Conservation (phyloP, 805 yeast genomes). For the Spathaspora boniae region DNA sequence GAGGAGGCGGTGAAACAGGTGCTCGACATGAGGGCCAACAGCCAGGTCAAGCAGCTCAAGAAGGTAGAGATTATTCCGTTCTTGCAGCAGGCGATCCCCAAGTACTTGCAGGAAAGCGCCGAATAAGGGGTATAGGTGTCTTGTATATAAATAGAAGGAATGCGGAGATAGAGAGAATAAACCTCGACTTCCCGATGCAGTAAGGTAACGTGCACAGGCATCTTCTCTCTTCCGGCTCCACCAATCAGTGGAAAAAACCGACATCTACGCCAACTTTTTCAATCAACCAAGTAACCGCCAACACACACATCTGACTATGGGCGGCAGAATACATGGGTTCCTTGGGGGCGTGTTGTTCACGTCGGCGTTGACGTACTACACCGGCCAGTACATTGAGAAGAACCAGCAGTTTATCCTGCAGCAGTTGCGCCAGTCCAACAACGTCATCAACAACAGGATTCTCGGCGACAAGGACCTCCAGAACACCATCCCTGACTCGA, state of each 20-base stretch:
- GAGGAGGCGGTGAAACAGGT: conserved; percentile 46
- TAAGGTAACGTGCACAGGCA: not conserved
- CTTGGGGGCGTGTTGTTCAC: conserved; percentile 56
- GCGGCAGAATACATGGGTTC: conserved; percentile 44
- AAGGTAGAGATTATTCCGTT: conserved; percentile 40
- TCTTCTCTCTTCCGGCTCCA: not conserved
- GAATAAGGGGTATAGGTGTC: not conserved
- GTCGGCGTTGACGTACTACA: conserved; percentile 58
- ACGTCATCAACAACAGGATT: conserved; percentile 51
- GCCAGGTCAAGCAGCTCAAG: conserved; percentile 24
- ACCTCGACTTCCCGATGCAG: not conserved
- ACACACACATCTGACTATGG: no score
- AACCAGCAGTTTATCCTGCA: conserved; percentile 45
- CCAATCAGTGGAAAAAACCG: not conserved
- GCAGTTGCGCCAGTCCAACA: conserved; percentile 46
- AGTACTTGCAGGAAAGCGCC: conserved; percentile 1
- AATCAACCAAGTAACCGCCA: not conserved
- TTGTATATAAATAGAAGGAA: not conserved
- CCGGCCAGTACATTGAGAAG: conserved; percentile 51
- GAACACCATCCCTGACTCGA: conserved; percentile 38
- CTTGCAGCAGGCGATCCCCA: conserved; percentile 27
- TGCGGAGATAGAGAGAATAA: not conserved
- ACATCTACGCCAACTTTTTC: not conserved
- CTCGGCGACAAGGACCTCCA: conserved; percentile 45
- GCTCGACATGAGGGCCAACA: conserved; percentile 44